Percentiles rank a stretch among this genome's conserved stretches.
phyloP scores from a whole-genome alignment of 169 alveolate genomes.

The Plasmodium yoelii region DNA sequence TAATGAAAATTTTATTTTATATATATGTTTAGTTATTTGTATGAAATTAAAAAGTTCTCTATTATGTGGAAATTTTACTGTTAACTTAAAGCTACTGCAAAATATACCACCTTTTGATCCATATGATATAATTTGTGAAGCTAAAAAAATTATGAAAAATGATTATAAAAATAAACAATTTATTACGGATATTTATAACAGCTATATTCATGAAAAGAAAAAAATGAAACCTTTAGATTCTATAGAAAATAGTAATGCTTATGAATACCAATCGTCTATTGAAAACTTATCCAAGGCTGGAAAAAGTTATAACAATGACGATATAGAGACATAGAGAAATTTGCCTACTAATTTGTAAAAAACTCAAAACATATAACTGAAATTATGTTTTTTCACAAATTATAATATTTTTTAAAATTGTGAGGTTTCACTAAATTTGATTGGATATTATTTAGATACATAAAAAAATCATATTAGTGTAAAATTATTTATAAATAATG shows the following conservation, averaged over 20 bases:
- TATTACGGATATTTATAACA: conserved; percentile 52
- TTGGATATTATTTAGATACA: no score
- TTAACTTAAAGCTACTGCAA: conserved; percentile 71
- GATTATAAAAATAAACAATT: conserved; percentile 34
- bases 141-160: conserved; percentile 50
- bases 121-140: conserved; percentile 65
- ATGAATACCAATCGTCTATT: conserved; percentile 1
- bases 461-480: no score
- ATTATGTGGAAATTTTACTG: conserved; percentile 72
- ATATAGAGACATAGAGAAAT: not conserved
- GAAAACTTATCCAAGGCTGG: conserved; percentile 7
- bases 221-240: conserved; percentile 26
- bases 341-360: no score
- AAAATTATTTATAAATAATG: no score
- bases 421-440: no score
- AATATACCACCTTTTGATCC: conserved; percentile 77
- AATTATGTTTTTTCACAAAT: no score
- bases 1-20: conserved; percentile 73
- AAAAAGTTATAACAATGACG: conserved; percentile 13
- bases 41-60: conserved; percentile 46
- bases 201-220: conserved; percentile 51
- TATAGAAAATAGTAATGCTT: conserved; percentile 18
- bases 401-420: no score
- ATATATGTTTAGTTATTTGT: conserved; percentile 70
- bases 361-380: no score